Evolutionary conservation across 1,139 yeast species (phyloP).

Genomic region (Debaryomyces fabryi): DNA sequence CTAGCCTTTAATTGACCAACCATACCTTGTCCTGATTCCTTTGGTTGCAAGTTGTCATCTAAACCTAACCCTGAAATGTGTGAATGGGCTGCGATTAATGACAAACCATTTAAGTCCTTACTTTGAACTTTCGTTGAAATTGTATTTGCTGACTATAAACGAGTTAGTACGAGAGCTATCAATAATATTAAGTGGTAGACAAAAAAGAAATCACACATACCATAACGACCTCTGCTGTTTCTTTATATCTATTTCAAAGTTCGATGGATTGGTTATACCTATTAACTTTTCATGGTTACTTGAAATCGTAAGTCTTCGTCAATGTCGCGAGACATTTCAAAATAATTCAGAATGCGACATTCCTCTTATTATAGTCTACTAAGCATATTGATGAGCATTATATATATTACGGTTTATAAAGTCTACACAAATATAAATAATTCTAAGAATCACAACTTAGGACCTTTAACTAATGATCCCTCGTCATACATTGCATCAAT

Average conservation of each 20-base stretch:
- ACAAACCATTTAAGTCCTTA: conserved; percentile 57
- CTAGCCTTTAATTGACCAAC: conserved; percentile 96
- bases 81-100: conserved; percentile 93
- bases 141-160: conserved; percentile 24
- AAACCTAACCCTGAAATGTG: conserved; percentile 95
- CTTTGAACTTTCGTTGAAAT: conserved; percentile 40
- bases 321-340: conserved; percentile 7
- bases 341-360: conserved; percentile 2
- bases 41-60: conserved; percentile 86
- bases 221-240: conserved; percentile 6
- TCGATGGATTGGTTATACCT: background rate
- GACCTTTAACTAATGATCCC: conserved; percentile 28
- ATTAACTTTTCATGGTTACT: conserved; percentile 1
- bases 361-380: background rate
- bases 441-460: conserved; percentile 16
- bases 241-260: conserved; percentile 2
- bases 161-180: conserved; percentile 12
- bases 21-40: conserved; percentile 86
- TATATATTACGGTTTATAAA: background rate
- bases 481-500: conserved; percentile 29
- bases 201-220: conserved; percentile 7
- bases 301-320: conserved; percentile 8
- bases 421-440: background rate
- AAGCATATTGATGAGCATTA: background rate
- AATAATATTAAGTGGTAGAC: background rate